Base-by-base conservation (phyloP, 371 early-diverging fungal genomes). In the Umbelopsis sp. region DNA sequence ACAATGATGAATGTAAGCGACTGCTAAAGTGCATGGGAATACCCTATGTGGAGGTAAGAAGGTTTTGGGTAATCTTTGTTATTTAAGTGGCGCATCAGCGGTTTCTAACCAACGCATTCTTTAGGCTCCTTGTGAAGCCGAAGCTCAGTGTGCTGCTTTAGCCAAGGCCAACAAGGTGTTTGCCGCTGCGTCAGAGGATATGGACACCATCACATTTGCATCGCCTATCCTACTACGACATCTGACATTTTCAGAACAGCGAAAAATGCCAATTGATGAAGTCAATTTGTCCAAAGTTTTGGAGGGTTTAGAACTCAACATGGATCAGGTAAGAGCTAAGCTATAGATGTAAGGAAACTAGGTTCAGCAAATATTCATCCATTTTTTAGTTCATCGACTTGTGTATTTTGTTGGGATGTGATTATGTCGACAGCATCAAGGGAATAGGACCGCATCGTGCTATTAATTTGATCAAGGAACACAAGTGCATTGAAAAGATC, bases 331-430 rank as follows among this genome's bases (percentile, higher is more conserved):
- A 76, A n/a, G 69, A 14, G 11, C 7, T 22, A 51, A 12, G 24
- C 38, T 11, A 52, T 48, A 1, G 48, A 48, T 20, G 7, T 25
- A 3, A 51, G 50, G 4, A 7, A 51, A 12, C 16, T 7, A 20
- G 18, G 25, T 25, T n/a, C 44, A 32, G 66, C 37, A 24, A 32
- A 38, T 9, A 25, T n/a, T 48, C 32, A 65, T 38, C 29, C 24
- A 65, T 22, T 53, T 38, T 63, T 37, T 35, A 97, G 92, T 99
- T 99, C 77, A 93, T 99, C 24, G 99, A 99, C 77, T 78, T 99
- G 50, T 99, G 99, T 84, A 99, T 99, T 67, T 78, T 99, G 62
- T 84, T 99, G 48, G 99, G 99, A 44, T 99, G 99, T 84, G 99
- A 99, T 84, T 99, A 99, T 83, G 96, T 96, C 64, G 95, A 97